Percentiles rank a stretch among this genome's conserved stretches.
phyloP scores from a whole-genome alignment of 148 eudicot species.

The Fallopia convolvulus region DNA sequence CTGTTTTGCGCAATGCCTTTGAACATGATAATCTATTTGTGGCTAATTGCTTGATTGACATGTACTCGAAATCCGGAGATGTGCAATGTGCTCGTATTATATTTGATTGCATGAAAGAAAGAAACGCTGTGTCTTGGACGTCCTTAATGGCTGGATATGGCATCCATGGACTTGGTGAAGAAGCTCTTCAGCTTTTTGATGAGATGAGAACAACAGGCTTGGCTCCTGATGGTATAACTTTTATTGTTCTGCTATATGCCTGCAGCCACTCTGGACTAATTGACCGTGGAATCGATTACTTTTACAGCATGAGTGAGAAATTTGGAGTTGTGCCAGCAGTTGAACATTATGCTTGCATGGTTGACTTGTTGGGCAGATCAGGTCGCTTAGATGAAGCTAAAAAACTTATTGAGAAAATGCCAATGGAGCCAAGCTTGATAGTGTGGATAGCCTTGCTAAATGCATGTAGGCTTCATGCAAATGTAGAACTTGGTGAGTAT shows the following conservation, averaged over 20 bases:
- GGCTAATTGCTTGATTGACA: slow-evolving; percentile 64
- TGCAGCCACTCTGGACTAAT: slow-evolving; percentile 76
- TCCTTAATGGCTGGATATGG: slow-evolving; percentile 73
- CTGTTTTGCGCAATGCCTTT: slow-evolving; percentile 39
- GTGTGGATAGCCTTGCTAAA: slow-evolving; percentile 68
- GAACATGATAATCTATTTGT: slow-evolving; percentile 40
- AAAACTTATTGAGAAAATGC: slow-evolving; percentile 58
- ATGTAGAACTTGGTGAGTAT: slow-evolving; percentile 64
- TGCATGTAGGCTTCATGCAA: slow-evolving; percentile 50
- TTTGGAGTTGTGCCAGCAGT: slow-evolving; percentile 49
- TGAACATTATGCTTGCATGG: slow-evolving; percentile 79
- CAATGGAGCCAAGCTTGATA: slow-evolving; percentile 56
- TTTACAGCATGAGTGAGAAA: slow-evolving; percentile 42
- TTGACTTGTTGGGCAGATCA: slow-evolving; percentile 70
- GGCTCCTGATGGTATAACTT: slow-evolving; percentile 51
- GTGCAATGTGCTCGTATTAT: slow-evolving; percentile 45
- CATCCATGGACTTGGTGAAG: slow-evolving; percentile 72
- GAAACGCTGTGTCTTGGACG: slow-evolving; percentile 75
- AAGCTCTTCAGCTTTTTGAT: slow-evolving; percentile 49
- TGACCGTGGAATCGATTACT: slow-evolving; percentile 50
- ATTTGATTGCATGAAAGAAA: slow-evolving; percentile 50
- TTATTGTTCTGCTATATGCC: slow-evolving; percentile 68
- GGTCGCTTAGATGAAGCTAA: slow-evolving; percentile 61
- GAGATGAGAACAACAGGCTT: slow-evolving; percentile 45
- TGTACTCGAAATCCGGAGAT: slow-evolving; percentile 75